These are phyloP conservation scores for Populus simonii DNA, from an alignment of 345 rosid species.

Conservation along the genomic window DNA sequence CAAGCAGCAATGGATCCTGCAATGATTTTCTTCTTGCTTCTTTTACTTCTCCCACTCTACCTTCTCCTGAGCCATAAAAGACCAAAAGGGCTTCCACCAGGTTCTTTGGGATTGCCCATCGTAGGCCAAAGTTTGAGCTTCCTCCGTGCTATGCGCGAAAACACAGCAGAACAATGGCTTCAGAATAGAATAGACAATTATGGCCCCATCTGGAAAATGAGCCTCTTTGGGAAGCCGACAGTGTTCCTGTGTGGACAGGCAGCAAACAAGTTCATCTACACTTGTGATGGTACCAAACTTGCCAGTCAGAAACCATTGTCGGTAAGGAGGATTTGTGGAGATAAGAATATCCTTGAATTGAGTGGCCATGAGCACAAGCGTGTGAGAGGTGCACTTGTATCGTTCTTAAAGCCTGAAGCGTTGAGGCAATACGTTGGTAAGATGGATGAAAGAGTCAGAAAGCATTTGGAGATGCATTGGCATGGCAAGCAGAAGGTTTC, in stretches of 20 bases:
- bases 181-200: slow-evolving; percentile 24
- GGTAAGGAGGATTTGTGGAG: slow-evolving; percentile 19
- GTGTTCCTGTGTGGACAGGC: slow-evolving; percentile 38
- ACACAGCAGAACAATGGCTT: slow-evolving; percentile 32
- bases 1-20: no score
- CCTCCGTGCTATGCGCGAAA: slow-evolving; percentile 20
- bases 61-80: slow-evolving; percentile 8
- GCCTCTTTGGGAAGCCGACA: slow-evolving; percentile 22
- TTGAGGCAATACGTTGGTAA: slow-evolving; percentile 28
- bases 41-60: slow-evolving; percentile 25
- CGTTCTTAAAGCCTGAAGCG: slow-evolving; percentile 32
- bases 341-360: slow-evolving; percentile 25
- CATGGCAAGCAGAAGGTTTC: slow-evolving; percentile 27
- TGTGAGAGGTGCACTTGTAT: slow-evolving; percentile 28
- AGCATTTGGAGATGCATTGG: slow-evolving; percentile 32
- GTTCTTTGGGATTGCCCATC: slow-evolving; percentile 36
- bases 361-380: slow-evolving; percentile 34
- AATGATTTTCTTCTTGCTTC: not conserved
- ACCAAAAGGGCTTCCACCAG: slow-evolving; percentile 34
- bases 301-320: slow-evolving; percentile 17
- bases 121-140: slow-evolving; percentile 40
- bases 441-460: slow-evolving; percentile 33
- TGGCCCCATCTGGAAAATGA: slow-evolving; percentile 37
- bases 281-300: slow-evolving; percentile 7
- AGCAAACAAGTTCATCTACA: slow-evolving; percentile 33